Base-by-base conservation (phyloP, 2,329 filamentous ascomycete genomes). In the Arthrobotrys megalospora region DNA sequence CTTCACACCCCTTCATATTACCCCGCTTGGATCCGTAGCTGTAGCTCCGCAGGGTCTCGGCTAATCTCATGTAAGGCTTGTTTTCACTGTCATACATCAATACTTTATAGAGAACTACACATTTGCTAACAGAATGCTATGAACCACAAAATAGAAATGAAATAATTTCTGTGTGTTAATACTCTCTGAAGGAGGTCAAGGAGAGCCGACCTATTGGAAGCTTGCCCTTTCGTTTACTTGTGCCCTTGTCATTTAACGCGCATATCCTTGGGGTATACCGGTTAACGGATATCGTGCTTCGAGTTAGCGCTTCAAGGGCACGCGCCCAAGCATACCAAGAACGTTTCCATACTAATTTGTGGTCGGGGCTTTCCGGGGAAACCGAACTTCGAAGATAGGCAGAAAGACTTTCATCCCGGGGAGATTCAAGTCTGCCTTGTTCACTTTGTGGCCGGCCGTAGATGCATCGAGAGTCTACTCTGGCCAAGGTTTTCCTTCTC, bases 221-320 rank as follows among this genome's bases (percentile, higher is more conserved):
- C 36, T 24, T 60, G 16, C 16, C 32, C 36, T n/a, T 6, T 60
- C 16, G 19, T 21, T 41, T 16, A 58, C 41, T 41, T 34, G 52
- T 1, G 34, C 10, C 55, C 55, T 28, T 60, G 55, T 60, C 36
- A 52, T 34, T 63, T 71, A 53, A 65, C 68, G 53, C 52, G 67
- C 58, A 52, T 50, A 73, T 55, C 68, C 55, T 71, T 43, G 55
- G 34, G n/a, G 34, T 24, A 43, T 50, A 43, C 69, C 69, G 69
- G 69, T 55, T 73, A 73, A 73, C 69, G 69, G 69, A 73, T 50
- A 48, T 66, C 48, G 55, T 58, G 11, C 7, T 53, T 48, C 60
- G 45, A 65, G 69, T 53, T 60, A 53, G 48, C 48, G 60, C 60
- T 41, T 66, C 60, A 73, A 63, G 69, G 69, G 60, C 48, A n/a